Base-by-base conservation (phyloP, 208 protist genomes). In the Acanthamoeba royreba region DNA sequence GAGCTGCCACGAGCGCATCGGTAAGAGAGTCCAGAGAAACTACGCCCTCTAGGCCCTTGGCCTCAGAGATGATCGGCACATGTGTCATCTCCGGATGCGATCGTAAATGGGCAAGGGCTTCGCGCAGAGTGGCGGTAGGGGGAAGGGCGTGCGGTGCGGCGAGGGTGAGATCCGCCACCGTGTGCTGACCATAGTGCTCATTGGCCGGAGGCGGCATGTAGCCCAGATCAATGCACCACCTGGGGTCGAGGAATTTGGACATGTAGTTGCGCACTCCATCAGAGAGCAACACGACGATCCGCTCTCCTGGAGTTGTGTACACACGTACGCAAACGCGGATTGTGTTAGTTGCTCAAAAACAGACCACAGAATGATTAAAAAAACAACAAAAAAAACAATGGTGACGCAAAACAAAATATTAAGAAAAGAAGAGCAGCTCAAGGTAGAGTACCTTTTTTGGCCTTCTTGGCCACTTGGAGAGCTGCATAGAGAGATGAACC, bases 201-300 rank as follows among this genome's bases (percentile, higher is more conserved):
- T 33, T 7, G 53, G 61, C 33, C 17, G 13, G 63, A 13, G 97
- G 96, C 83, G 98, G 91, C 49, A 97, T 85, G 83, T 99, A 98
- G 74, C 98, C 98, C n/a, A 98, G 95, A 83, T 99, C 98, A 47
- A 98, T 97, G 98, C 99, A 98, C 99, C 99, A 99, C 94, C 99
- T 98, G 92, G 97, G 96, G 91, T 98, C 97, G 22, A 99, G 96
- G 92, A 99, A 99, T 96, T 99, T 99, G 40, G 97, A 98, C 98
- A 99, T 98, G 97, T 99, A 99, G 96, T 99, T 99, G 93, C 99
- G 97, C 46, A 99, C 98, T 22, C 97, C 97, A 89, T 99, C 99
- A 5, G 98, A 96, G 25, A 99, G 97, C 40, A 99, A 83, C 13
- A 99, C 98, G 25, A 99, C 98, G 91, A 97, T 98, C 94, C 98